Percentiles rank a stretch among this genome's conserved stretches.
Conservation (phyloP, 495 filamentous ascomycete genomes). For the Neurospora africana region DNA sequence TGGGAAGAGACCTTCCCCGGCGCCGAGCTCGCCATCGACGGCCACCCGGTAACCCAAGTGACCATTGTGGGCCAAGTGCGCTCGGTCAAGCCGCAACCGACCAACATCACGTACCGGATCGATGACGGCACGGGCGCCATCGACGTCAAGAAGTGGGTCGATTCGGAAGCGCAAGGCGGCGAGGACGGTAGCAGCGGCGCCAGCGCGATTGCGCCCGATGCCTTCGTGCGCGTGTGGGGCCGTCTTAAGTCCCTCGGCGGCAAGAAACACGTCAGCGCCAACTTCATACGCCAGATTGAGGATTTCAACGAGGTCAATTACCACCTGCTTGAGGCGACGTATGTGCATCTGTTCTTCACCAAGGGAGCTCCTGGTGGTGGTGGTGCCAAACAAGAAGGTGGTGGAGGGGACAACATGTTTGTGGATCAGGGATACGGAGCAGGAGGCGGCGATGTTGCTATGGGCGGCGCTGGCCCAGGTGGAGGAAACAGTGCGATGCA, state of each 20-base stretch:
- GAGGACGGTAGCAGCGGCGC: background rate
- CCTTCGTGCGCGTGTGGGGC: conserved; percentile 76
- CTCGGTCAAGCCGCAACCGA: conserved; percentile 72
- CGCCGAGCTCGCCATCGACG: conserved; percentile 66
- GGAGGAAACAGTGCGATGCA: background rate
- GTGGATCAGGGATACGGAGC: conserved; percentile 37
- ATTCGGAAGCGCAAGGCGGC: conserved; percentile 40
- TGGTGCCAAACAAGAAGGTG: conserved; percentile 23
- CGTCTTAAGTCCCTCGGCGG: conserved; percentile 65
- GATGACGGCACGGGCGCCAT: conserved; percentile 91
- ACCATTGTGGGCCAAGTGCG: conserved; percentile 86
- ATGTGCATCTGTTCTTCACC: conserved; percentile 77
- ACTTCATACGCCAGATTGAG: conserved; percentile 63
- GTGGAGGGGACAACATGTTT: conserved; percentile 43
- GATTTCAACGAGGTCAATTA: conserved; percentile 88
- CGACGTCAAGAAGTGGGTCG: conserved; percentile 89
- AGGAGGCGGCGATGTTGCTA: conserved; percentile 15
- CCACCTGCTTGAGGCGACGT: conserved; percentile 80
- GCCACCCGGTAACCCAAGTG: conserved; percentile 50
- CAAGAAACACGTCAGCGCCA: conserved; percentile 70
- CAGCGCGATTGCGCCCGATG: conserved; percentile 40
- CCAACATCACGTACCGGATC: conserved; percentile 82
- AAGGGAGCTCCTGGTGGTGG: conserved; percentile 36
- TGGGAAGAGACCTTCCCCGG: conserved; percentile 63
- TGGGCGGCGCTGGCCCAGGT: conserved; percentile 6